Conservation (phyloP, 2,329 filamentous ascomycete species). For the Tolypocladium pustulatum region DNA sequence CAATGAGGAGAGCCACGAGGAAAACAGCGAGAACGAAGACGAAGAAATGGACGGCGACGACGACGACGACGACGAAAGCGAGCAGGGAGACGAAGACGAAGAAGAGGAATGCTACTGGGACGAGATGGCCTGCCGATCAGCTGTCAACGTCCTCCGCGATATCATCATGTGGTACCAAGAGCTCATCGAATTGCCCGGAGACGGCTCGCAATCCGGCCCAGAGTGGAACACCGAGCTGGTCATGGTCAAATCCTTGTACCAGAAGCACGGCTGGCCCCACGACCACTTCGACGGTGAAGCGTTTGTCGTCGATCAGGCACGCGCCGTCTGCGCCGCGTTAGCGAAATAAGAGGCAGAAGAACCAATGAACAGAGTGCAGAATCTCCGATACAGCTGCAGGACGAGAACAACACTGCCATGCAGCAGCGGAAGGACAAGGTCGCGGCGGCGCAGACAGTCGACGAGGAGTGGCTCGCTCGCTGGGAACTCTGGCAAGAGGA, state of each 20-base stretch:
- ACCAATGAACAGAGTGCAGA: neutral
- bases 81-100: neutral
- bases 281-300: constrained; percentile 9
- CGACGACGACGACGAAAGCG: neutral
- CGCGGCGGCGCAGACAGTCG: neutral
- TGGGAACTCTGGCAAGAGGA: neutral
- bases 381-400: neutral
- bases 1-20: neutral
- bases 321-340: neutral
- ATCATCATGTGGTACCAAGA: neutral
- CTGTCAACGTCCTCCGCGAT: neutral
- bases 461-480: neutral
- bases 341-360: neutral
- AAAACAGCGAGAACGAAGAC: neutral
- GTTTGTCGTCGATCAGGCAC: constrained; percentile 4
- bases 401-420: neutral
- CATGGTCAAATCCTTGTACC: constrained; percentile 6
- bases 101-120: neutral
- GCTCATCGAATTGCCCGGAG: neutral
- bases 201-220: neutral
- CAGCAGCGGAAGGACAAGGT: neutral
- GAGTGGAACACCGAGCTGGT: constrained; percentile 2
- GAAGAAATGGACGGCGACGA: neutral
- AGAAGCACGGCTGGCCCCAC: constrained; percentile 11
- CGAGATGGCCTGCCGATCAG: neutral